These are phyloP conservation scores for Botrytis galanthina DNA, from an alignment of 2,329 filamentous ascomycete species.

Conservation along the genomic window DNA sequence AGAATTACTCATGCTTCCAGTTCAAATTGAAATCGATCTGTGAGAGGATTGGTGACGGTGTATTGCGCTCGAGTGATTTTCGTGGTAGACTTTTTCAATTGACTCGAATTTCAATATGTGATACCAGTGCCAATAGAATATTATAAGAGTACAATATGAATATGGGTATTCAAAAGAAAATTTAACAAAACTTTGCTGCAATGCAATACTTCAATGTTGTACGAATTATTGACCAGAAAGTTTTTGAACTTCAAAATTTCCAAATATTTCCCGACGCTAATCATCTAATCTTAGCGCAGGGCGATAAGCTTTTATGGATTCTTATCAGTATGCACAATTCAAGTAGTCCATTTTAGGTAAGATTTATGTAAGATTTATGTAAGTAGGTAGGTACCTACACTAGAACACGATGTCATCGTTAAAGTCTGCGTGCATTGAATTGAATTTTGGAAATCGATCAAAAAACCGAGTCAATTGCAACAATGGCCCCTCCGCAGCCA, in stretches of 20 bases:
- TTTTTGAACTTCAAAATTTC: slow-evolving; percentile 14
- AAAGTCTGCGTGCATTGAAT: neutral
- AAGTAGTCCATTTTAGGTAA: neutral
- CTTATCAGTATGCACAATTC: neutral
- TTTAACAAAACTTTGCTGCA: neutral
- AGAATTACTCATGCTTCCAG: slow-evolving; percentile 7
- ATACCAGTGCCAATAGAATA: neutral
- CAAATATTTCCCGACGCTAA: slow-evolving; percentile 12
- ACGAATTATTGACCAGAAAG: neutral
- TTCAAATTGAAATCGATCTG: neutral
- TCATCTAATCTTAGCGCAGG: neutral
- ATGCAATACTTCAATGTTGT: neutral
- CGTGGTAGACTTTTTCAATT: neutral
- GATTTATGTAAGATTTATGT: neutral
- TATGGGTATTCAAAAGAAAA: neutral
- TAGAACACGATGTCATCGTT: slow-evolving; percentile 12
- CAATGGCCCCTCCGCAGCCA: slow-evolving; percentile 11
- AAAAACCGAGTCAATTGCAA: neutral
- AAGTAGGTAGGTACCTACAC: neutral
- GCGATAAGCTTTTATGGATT: neutral
- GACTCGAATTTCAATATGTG: neutral
- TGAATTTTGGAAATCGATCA: neutral
- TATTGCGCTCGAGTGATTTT: slow-evolving; percentile 3
- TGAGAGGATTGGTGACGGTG: neutral
- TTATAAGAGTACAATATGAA: neutral